Base-by-base conservation (phyloP, 306 rosid genomes). In the Psophocarpus tetragonolobus region DNA sequence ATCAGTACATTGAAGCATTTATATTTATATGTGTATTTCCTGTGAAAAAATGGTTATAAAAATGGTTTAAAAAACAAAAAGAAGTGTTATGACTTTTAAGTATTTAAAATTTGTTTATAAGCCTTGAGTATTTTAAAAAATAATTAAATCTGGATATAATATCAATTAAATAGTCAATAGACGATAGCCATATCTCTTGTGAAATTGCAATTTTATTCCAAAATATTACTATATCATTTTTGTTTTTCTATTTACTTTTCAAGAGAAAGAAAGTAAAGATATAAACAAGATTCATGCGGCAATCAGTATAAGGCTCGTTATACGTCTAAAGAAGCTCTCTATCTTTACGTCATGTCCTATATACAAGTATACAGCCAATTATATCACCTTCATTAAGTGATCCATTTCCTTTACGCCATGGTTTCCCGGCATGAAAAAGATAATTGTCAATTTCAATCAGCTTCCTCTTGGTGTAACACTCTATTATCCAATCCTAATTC, bases 401-500 rank as follows among this genome's bases (percentile, higher is more conserved):
- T 71, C 36, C 79, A 61, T 85, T 42, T 78, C 89, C 85, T 89
- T 88, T 89, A 61, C 96, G 90, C 98, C 97, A 95, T 13, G 97
- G 97, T 74, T 90, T 92, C 67, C 98, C 97, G 51, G 88, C 90
- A 85, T 90, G 89, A 87, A 90, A 85, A 24, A 95, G 87, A 81
- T 88, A 88, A 76, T 57, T 86, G 68, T 95, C 98, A 83, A 92
- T 92, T 45, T 92, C 98, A 47, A 89, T 54, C 44, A 95, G 95
- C 92, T 87, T 89, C 87, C 84, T 95, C 81, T 87, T 92, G 47
- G 75, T 42, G 80, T 89, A 83, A 84, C 98, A 94, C 68, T 89
- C 91, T 72, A 80, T 77, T 83, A 95, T 91, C 97, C 98, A 95
- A 82, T 90, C 98, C 98, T 95, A 81, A 64, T 53, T 73, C 41